A percentile compares a stretch with the other conserved stretches of the same genome.
Evolutionary conservation across 2,329 filamentous ascomycete genomes (phyloP).

Genomic region (Diaporthe sp.): DNA sequence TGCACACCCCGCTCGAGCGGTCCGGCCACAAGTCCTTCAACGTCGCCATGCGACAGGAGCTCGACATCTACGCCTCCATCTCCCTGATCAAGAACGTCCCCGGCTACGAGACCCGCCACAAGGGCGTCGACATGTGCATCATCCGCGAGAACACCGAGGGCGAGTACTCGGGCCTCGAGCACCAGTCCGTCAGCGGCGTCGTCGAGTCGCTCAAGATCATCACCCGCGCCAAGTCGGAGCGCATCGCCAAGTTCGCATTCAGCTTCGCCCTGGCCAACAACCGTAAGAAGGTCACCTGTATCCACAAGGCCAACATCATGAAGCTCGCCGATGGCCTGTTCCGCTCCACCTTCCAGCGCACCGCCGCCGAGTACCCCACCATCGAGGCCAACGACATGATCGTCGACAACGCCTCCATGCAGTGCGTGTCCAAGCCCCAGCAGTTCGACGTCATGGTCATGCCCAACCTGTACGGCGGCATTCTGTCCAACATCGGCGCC

Average conservation of each 20-base stretch:
- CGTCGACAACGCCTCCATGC: constrained; percentile 99
- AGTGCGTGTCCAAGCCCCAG: constrained; percentile 95
- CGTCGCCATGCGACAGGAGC: constrained; percentile 97
- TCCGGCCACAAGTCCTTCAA: constrained; percentile 99
- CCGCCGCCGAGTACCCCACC: constrained; percentile 95
- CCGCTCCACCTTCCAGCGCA: constrained; percentile 95
- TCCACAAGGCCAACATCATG: constrained; percentile 99
- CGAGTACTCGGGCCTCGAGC: constrained; percentile 98
- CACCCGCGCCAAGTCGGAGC: constrained; percentile 98
- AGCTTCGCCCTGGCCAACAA: constrained; percentile 98
- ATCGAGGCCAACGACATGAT: constrained; percentile 99
- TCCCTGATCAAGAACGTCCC: constrained; percentile 99
- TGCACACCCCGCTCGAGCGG: constrained; percentile 96
- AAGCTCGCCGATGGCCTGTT: constrained; percentile 99
- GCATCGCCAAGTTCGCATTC: constrained; percentile 99
- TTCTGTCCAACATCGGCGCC: constrained; percentile 98
- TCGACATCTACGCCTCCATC: constrained; percentile 99
- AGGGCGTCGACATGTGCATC: constrained; percentile 97
- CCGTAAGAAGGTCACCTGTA: constrained; percentile 99
- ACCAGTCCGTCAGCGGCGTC: constrained; percentile 95
- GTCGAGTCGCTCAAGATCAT: constrained; percentile 99
- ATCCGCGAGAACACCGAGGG: constrained; percentile 99
- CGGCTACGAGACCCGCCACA: constrained; percentile 96
- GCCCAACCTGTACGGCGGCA: constrained; percentile 99
- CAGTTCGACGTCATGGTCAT: constrained; percentile 99